Percentiles rank a stretch among this genome's conserved stretches.
Conservation (phyloP, 495 filamentous ascomycete species). For the Podospora bellae-mahoneyi region DNA sequence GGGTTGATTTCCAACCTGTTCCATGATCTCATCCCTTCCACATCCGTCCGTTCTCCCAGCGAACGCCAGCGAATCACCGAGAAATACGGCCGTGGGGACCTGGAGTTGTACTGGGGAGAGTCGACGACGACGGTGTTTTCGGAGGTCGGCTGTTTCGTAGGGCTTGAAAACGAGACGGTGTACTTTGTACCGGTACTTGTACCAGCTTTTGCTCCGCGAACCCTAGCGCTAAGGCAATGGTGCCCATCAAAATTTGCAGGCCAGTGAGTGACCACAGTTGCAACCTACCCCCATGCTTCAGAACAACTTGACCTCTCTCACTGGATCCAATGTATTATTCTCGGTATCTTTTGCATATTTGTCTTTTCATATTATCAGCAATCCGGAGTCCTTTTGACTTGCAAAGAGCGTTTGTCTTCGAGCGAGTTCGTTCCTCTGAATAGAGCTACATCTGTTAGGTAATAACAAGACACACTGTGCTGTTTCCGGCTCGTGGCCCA, state of each 20-base stretch:
- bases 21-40: constrained; percentile 20
- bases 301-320: background rate
- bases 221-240: constrained; percentile 3
- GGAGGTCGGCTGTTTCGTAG: background rate
- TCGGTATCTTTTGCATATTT: background rate
- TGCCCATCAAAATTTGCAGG: constrained; percentile 15
- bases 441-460: background rate
- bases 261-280: background rate
- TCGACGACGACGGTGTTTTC: background rate
- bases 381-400: background rate
- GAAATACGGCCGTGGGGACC: constrained; percentile 7
- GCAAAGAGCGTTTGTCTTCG: background rate
- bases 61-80: constrained; percentile 16
- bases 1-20: constrained; percentile 1
- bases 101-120: background rate
- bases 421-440: background rate
- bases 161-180: background rate
- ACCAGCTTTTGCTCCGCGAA: background rate
- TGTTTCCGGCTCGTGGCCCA: background rate
- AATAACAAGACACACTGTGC: background rate
- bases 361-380: background rate
- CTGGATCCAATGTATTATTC: too few species aligned
- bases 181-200: constrained; percentile 7
- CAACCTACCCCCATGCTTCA: background rate
- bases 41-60: constrained; percentile 6